phyloP scores from a whole-genome alignment of 2,329 filamentous ascomycete genomes.

The Xenosphaeropsis pyriputrescens region DNA sequence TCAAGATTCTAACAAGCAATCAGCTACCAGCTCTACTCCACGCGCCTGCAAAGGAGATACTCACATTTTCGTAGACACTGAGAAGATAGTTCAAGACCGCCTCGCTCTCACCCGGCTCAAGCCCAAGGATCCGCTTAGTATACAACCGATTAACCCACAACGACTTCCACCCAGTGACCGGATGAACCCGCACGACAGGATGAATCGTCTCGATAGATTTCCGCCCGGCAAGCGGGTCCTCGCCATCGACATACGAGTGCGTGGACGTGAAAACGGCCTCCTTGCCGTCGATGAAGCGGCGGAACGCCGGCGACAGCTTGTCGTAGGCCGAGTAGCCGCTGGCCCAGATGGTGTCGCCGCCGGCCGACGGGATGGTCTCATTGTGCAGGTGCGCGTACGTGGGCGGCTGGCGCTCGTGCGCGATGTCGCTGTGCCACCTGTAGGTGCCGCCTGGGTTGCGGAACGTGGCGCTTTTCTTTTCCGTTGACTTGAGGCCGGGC shows the following conservation, averaged over 20 bases:
- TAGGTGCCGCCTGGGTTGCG: constrained; percentile 52
- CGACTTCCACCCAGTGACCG: constrained; percentile 60
- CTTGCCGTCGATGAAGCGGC: constrained; percentile 53
- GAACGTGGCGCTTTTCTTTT: constrained; percentile 44
- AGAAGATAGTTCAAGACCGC: constrained; percentile 50
- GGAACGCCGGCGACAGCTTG: constrained; percentile 56
- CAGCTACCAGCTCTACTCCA: no score
- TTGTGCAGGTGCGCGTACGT: constrained; percentile 59
- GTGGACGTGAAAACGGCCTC: constrained; percentile 50
- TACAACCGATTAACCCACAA: constrained; percentile 58
- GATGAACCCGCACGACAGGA: constrained; percentile 55
- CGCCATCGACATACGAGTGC: constrained; percentile 51
- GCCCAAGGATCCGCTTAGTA: constrained; percentile 51
- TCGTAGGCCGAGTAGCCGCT: constrained; percentile 58
- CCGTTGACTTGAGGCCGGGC: constrained; percentile 51
- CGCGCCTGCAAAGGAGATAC: no score
- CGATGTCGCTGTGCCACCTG: constrained; percentile 55
- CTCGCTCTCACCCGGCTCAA: constrained; percentile 56
- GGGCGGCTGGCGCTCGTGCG: constrained; percentile 56
- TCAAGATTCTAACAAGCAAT: no score
- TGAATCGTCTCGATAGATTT: constrained; percentile 53
- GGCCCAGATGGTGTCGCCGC: constrained; percentile 64
- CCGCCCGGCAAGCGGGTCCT: constrained; percentile 43
- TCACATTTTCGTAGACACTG: constrained; percentile 52
- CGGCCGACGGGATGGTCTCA: constrained; percentile 40